These are phyloP conservation scores for Naegleria lovaniensis DNA, from an alignment of 208 protist genomes.

Conservation along the genomic window DNA sequence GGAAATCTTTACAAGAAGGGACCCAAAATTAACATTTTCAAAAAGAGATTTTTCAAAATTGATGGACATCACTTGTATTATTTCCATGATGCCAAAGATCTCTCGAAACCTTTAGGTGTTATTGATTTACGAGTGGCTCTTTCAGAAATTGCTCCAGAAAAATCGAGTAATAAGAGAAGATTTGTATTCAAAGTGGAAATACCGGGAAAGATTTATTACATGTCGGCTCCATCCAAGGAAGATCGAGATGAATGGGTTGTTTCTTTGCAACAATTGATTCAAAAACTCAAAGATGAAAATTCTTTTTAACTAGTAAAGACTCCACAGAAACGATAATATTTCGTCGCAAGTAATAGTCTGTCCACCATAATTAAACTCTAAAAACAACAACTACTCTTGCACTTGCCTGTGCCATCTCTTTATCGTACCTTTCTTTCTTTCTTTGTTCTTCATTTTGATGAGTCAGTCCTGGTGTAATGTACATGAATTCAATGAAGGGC, in stretches of 20 bases:
- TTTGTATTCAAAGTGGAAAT: background rate
- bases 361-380: too few relatives aligned
- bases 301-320: too few relatives aligned
- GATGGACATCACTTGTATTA: background rate
- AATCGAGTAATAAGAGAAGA: background rate
- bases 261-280: background rate
- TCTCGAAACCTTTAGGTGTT: background rate
- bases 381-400: too few relatives aligned
- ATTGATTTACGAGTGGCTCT: background rate
- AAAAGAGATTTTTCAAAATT: constrained; percentile 3
- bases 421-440: too few relatives aligned
- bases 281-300: background rate
- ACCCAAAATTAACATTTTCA: background rate
- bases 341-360: too few relatives aligned
- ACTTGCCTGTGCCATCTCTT: too few relatives aligned
- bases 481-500: too few relatives aligned
- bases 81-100: background rate
- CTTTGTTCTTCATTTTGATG: too few relatives aligned
- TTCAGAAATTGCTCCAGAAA: background rate
- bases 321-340: too few relatives aligned
- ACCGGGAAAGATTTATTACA: background rate
- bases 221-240: background rate
- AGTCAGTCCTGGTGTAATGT: too few relatives aligned
- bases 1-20: background rate
- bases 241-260: background rate